Evolutionary conservation across 2,329 filamentous ascomycete species (phyloP).

Genomic region (Endocalyx cinctus): DNA sequence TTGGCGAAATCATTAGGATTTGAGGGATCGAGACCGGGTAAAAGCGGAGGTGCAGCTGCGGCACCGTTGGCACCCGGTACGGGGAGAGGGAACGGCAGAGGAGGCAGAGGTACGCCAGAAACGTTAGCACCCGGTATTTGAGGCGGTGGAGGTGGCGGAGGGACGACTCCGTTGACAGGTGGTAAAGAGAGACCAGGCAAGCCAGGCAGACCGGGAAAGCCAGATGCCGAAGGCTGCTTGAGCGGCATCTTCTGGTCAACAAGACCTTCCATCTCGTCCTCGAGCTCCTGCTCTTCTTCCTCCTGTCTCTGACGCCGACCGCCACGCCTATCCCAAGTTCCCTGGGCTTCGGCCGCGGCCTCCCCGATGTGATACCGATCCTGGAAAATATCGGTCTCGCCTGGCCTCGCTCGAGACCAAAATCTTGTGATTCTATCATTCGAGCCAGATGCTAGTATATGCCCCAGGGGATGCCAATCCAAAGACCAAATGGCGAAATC

Average conservation of each 20-base stretch:
- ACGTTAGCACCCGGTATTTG: constrained; percentile 29
- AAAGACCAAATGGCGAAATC: constrained; percentile 96
- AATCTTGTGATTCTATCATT: constrained; percentile 97
- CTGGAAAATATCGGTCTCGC: constrained; percentile 78
- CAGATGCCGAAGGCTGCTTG: constrained; percentile 46
- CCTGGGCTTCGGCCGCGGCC: constrained; percentile 85
- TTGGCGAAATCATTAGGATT: constrained; percentile 59
- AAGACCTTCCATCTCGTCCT: constrained; percentile 89
- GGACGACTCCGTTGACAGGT: constrained; percentile 32
- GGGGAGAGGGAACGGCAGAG: constrained; percentile 52
- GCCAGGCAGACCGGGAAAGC: background rate
- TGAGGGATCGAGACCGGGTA: constrained; percentile 53
- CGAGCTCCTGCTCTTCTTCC: constrained; percentile 87
- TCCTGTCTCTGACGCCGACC: constrained; percentile 76
- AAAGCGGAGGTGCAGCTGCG: constrained; percentile 39
- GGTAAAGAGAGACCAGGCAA: constrained; percentile 37
- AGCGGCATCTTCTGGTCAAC: constrained; percentile 83
- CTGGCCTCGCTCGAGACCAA: constrained; percentile 87
- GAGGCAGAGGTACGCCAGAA: constrained; percentile 31
- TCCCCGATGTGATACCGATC: constrained; percentile 96
- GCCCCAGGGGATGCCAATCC: constrained; percentile 95
- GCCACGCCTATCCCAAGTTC: constrained; percentile 84
- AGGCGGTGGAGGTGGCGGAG: constrained; percentile 28
- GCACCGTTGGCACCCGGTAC: constrained; percentile 34
- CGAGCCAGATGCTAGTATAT: constrained; percentile 90